A percentile compares a stretch with the other conserved stretches of the same genome.
Evolutionary conservation across 2,329 filamentous ascomycete species (phyloP).

Genomic region (Hypoxylon sp.): DNA sequence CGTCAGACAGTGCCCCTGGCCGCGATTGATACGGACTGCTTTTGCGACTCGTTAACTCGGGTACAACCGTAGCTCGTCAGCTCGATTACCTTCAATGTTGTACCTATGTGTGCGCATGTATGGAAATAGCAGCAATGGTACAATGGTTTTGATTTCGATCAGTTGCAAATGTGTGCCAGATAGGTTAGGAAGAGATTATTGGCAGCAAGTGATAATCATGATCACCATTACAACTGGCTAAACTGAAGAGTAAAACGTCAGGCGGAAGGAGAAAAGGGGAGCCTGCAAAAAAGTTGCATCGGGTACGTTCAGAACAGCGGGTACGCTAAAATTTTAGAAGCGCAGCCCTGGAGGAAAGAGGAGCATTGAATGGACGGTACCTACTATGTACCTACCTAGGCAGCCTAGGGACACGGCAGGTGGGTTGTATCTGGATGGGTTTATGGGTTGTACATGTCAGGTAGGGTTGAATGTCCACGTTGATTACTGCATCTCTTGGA

Average conservation of each 20-base stretch:
- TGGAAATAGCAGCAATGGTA: slow-evolving; percentile 1
- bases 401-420: slow-evolving; percentile 1
- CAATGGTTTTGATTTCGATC: slow-evolving; percentile 8
- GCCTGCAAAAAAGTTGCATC: slow-evolving; percentile 38
- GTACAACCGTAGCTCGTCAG: slow-evolving; percentile 33
- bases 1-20: slow-evolving; percentile 43
- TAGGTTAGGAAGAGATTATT: slow-evolving; percentile 22
- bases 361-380: slow-evolving; percentile 9
- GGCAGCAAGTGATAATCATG: slow-evolving; percentile 30
- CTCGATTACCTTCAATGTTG: slow-evolving; percentile 19
- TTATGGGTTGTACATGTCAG: slow-evolving; percentile 24
- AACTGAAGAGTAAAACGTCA: slow-evolving; percentile 35
- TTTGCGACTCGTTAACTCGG: slow-evolving; percentile 31
- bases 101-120: slow-evolving; percentile 7
- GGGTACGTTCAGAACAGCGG: slow-evolving; percentile 38
- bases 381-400: no score
- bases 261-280: slow-evolving; percentile 30
- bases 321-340: slow-evolving; percentile 39
- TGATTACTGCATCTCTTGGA: slow-evolving; percentile 39
- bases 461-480: slow-evolving; percentile 34
- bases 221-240: slow-evolving; percentile 37
- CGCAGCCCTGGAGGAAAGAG: slow-evolving; percentile 10
- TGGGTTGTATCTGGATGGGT: no score
- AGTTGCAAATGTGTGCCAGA: slow-evolving; percentile 6
- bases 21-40: slow-evolving; percentile 33